These are phyloP conservation scores for Drechslera avenae DNA, from an alignment of 2,329 filamentous ascomycete species.

Conservation along the genomic window DNA sequence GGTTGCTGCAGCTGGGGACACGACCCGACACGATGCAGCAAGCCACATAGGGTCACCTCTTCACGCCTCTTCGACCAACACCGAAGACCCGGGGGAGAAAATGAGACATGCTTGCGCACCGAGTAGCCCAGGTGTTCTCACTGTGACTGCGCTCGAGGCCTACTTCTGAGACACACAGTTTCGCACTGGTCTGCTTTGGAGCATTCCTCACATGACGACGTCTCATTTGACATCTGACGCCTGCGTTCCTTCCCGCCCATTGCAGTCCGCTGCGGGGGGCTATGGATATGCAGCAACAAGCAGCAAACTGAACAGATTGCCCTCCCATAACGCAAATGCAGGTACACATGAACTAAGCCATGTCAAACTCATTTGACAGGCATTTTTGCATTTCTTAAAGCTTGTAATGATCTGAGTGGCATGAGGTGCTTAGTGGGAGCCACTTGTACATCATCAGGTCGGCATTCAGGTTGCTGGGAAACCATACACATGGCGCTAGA, in stretches of 20 bases:
- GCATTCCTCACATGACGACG: background rate
- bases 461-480: conserved; percentile 13
- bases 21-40: conserved; percentile 1
- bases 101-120: background rate
- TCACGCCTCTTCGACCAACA: conserved; percentile 6
- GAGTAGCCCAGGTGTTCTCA: background rate
- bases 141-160: background rate
- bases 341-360: background rate
- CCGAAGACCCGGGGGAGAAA: background rate
- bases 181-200: background rate
- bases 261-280: background rate
- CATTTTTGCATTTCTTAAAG: background rate
- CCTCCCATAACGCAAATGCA: background rate
- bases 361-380: background rate
- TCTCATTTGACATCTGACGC: background rate
- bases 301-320: background rate
- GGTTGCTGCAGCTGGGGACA: conserved; percentile 4
- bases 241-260: conserved; percentile 1
- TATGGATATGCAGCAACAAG: background rate
- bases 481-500: conserved; percentile 22
- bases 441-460: background rate
- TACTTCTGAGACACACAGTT: background rate
- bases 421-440: background rate
- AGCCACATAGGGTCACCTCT: conserved; percentile 3
- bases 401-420: background rate